These are phyloP conservation scores for Xylaria cubensis DNA, from an alignment of 495 filamentous ascomycete genomes.

Conservation along the genomic window DNA sequence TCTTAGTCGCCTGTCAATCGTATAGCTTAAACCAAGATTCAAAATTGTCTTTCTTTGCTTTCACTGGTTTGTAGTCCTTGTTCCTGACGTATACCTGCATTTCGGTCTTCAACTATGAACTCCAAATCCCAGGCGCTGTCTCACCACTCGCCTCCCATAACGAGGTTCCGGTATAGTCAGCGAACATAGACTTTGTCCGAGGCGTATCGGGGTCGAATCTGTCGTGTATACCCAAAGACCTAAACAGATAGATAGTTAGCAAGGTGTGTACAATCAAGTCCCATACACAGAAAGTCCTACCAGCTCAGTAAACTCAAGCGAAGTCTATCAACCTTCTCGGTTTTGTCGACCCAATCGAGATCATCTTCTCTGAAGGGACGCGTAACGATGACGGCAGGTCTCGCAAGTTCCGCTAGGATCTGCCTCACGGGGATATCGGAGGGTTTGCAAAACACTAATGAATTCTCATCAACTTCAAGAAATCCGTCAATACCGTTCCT, in stretches of 20 bases:
- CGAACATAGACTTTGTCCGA: constrained; percentile 5
- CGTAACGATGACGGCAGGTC: constrained; percentile 38
- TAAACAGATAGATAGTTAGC: neutral
- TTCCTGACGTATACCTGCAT: neutral
- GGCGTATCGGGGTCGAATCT: constrained; percentile 10
- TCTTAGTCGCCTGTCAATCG: neutral
- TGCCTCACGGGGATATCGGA: constrained; percentile 34
- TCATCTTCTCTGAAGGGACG: neutral
- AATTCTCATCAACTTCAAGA: constrained; percentile 35
- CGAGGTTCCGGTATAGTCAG: neutral
- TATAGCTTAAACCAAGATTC: neutral
- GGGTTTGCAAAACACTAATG: constrained; percentile 30
- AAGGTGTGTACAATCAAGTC: neutral
- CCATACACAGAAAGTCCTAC: neutral
- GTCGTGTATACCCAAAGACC: neutral
- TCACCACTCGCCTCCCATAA: neutral
- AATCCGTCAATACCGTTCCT: constrained; percentile 29
- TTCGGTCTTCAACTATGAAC: neutral
- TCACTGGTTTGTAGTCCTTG: neutral
- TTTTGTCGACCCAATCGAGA: neutral
- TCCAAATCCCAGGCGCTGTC: neutral
- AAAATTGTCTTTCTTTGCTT: neutral
- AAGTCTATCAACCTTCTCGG: no score
- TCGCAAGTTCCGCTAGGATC: constrained; percentile 37
- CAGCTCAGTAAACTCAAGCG: neutral